Evolutionary conservation across 495 filamentous ascomycete species (phyloP).

Genomic region (Podospora fimiseda): DNA sequence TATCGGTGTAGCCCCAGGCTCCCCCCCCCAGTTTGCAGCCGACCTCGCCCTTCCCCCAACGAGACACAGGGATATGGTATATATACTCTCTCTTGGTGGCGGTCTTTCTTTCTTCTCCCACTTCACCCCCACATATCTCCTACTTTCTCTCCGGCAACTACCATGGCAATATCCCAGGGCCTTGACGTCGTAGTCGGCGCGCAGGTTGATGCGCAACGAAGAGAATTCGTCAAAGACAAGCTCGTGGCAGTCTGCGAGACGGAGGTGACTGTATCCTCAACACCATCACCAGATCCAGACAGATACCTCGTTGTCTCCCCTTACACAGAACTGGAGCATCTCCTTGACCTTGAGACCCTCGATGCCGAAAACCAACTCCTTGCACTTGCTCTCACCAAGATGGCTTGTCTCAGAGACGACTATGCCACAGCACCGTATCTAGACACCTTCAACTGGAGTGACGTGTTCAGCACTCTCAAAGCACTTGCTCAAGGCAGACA

Average conservation of each 20-base stretch:
- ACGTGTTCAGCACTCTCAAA: conserved; percentile 51
- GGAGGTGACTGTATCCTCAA: neutral
- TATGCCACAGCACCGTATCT: conserved; percentile 73
- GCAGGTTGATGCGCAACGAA: neutral
- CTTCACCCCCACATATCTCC: neutral
- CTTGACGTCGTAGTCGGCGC: conserved; percentile 8
- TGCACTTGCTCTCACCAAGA: conserved; percentile 58
- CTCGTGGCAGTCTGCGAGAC: conserved; percentile 9
- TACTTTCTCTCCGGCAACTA: neutral
- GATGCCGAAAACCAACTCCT: conserved; percentile 59
- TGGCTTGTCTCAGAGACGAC: conserved; percentile 56
- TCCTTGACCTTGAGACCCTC: conserved; percentile 62
- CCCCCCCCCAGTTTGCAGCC: too few relatives aligned
- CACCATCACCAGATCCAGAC: neutral
- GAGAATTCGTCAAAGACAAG: conserved; percentile 4
- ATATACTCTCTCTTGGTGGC: too few relatives aligned
- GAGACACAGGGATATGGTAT: too few relatives aligned
- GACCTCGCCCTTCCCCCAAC: conserved; percentile 2
- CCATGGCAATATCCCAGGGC: conserved; percentile 18
- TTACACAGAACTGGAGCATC: conserved; percentile 60
- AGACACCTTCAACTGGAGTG: conserved; percentile 71
- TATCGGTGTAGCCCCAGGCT: neutral
- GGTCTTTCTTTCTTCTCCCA: neutral
- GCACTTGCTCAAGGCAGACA: conserved; percentile 36
- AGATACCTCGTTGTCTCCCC: conserved; percentile 62